A percentile compares a stretch with the other conserved stretches of the same genome.
These are phyloP conservation scores for Marchantia paleacea DNA, from an alignment of 225 moss, liverwort and hornwort species.

Conservation along the genomic window DNA sequence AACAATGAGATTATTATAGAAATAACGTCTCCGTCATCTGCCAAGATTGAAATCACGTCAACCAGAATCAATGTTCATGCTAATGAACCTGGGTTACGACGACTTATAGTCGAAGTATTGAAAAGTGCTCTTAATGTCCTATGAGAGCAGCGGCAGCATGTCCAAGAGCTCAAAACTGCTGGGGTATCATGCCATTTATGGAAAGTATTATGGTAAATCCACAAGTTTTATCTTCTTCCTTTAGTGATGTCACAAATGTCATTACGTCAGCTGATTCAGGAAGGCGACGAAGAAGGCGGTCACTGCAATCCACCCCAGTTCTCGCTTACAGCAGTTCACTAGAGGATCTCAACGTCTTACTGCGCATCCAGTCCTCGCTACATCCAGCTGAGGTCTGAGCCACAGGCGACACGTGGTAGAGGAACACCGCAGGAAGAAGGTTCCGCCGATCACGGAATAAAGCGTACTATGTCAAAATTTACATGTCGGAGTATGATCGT, in stretches of 20 bases:
- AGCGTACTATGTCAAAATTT: too few species aligned
- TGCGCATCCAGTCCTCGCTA: too few species aligned
- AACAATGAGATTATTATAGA: slow-evolving; percentile 31
- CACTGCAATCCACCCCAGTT: background rate
- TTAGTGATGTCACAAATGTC: too few species aligned
- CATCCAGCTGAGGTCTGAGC: too few species aligned
- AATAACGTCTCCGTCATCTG: slow-evolving; percentile 33
- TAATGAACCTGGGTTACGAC: slow-evolving; percentile 36
- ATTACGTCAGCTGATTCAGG: background rate
- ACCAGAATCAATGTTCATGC: slow-evolving; percentile 40
- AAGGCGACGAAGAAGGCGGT: background rate
- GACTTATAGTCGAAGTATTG: slow-evolving; percentile 38
- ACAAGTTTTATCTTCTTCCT: background rate
- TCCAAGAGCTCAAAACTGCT: background rate
- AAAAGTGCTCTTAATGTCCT: slow-evolving; percentile 31
- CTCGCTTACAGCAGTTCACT: too few species aligned
- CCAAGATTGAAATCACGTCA: slow-evolving; percentile 37
- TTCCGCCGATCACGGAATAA: too few species aligned
- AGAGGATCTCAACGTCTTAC: too few species aligned
- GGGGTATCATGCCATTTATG: background rate
- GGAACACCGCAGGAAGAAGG: too few species aligned
- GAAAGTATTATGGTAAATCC: background rate
- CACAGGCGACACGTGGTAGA: too few species aligned
- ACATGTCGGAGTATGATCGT: too few species aligned
- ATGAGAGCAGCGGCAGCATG: slow-evolving; percentile 3